A percentile compares a stretch with the other conserved stretches of the same genome.
phyloP scores from a whole-genome alignment of 1,139 yeast species.

The Geotrichum restrictum region DNA sequence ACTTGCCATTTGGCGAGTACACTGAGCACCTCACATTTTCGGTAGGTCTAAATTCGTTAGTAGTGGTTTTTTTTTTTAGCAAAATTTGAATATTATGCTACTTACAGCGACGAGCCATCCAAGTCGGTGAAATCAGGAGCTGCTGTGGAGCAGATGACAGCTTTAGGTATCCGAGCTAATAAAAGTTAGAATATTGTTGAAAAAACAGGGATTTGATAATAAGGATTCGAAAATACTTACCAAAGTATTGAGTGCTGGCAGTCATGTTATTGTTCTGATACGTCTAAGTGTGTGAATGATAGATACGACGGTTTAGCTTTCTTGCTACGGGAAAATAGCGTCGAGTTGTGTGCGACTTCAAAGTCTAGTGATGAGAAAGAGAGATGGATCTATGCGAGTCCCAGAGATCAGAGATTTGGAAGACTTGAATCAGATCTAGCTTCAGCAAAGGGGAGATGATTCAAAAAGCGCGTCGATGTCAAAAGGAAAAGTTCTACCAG shows the following conservation, averaged over 20 bases:
- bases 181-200: slow-evolving; percentile 11
- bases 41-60: slow-evolving; percentile 37
- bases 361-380: too few relatives aligned
- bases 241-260: slow-evolving; percentile 26
- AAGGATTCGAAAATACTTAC: slow-evolving; percentile 20
- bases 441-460: too few relatives aligned
- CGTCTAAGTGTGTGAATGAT: too few relatives aligned
- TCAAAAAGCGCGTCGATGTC: too few relatives aligned
- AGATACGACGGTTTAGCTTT: too few relatives aligned
- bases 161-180: slow-evolving; percentile 58
- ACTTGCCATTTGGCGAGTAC: slow-evolving; percentile 49
- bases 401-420: too few relatives aligned
- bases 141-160: slow-evolving; percentile 57
- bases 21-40: slow-evolving; percentile 40
- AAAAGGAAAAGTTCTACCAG: too few relatives aligned
- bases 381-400: too few relatives aligned
- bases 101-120: slow-evolving; percentile 27
- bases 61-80: slow-evolving; percentile 15
- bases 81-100: neutral
- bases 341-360: too few relatives aligned
- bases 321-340: too few relatives aligned
- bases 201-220: neutral
- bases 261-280: slow-evolving; percentile 16
- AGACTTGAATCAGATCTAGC: too few relatives aligned
- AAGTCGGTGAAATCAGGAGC: slow-evolving; percentile 42